Base-by-base conservation (phyloP, 2,329 filamentous ascomycete species). In the Penicillium sp. region DNA sequence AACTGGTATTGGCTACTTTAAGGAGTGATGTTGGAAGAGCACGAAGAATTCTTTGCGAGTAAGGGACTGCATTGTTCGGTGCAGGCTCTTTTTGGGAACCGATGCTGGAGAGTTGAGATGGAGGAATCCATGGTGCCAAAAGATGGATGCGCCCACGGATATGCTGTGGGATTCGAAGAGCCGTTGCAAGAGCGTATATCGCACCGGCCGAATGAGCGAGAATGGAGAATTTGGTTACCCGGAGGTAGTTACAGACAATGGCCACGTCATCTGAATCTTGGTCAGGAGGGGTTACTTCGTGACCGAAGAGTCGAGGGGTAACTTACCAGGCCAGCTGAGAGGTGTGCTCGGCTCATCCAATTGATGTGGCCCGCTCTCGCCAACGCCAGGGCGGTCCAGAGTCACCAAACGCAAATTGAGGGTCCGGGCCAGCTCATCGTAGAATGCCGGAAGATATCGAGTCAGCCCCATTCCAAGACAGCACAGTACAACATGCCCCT, bases 401-500 rank as follows among this genome's bases (percentile, higher is more conserved):
- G 93, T 97, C 51, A 98, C 94, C 36, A 98, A 75, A 14, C 93
- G 81, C 41, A 98, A 69, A 63, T 88, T 93, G 43, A 98, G 71
- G 1, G 90, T 94, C 57, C 87, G 71, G 2, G 93, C 93, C 37
- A 98, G 74, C 64, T 98, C 93, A 62, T 98, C 93, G 60, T 97
- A 98, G 62, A 98, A 98, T 0, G 90, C 89, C 45, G 88, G 96
- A 44, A 98, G 86, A 62, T 93, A 98, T 65, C 93, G 80, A 8
- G 93, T 98, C 56, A 98, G 68, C 0, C 93, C 93, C 93, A 98
- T 98, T 14, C 93, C 93, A 2, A 98, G 89, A 58, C 93, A 98
- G 62, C 93, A 94, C 54, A 98, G 90, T 2, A 98, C 87, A 2
- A 89, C 91, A 51, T 85, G 91, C 1, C 93, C 93, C 29, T 91